Percentiles rank a stretch among this genome's conserved stretches.
Conservation (phyloP, 768 basidiomycete species). For the Ephemerocybe angulata region DNA sequence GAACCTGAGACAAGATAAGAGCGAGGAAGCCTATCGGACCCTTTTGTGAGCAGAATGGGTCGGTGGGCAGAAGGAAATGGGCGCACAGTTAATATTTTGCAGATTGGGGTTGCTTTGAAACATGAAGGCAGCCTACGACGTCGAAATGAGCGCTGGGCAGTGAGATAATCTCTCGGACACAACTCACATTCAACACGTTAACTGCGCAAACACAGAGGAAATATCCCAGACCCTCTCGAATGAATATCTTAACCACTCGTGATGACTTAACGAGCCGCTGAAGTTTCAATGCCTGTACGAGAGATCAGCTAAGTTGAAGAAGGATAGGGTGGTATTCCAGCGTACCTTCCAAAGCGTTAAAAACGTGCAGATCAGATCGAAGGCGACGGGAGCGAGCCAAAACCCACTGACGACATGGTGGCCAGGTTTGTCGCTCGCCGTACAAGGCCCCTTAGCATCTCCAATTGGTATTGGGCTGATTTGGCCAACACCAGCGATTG, state of each 20-base stretch:
- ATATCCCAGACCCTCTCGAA: slow-evolving; percentile 14
- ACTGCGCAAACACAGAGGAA: slow-evolving; percentile 13
- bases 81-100: slow-evolving; percentile 16
- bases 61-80: background rate
- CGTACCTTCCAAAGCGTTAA: slow-evolving; percentile 11
- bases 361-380: slow-evolving; percentile 14
- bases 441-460: slow-evolving; percentile 11
- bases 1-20: slow-evolving; percentile 14
- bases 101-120: slow-evolving; percentile 13
- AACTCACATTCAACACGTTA: slow-evolving; percentile 14
- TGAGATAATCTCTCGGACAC: background rate
- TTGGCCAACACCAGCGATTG: slow-evolving; percentile 14
- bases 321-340: background rate
- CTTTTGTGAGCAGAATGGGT: background rate
- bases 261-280: slow-evolving; percentile 4
- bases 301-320: background rate
- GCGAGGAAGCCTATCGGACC: slow-evolving; percentile 11
- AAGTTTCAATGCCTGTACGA: slow-evolving; percentile 6
- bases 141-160: background rate
- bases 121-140: slow-evolving; percentile 15
- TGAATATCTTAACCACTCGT: slow-evolving; percentile 10
- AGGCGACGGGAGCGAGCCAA: slow-evolving; percentile 15
- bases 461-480: slow-evolving; percentile 11
- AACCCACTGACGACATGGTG: slow-evolving; percentile 15
- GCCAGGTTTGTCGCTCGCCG: slow-evolving; percentile 15